Evolutionary conservation across 768 basidiomycete genomes (phyloP).

Genomic region (Boletus sp.): DNA sequence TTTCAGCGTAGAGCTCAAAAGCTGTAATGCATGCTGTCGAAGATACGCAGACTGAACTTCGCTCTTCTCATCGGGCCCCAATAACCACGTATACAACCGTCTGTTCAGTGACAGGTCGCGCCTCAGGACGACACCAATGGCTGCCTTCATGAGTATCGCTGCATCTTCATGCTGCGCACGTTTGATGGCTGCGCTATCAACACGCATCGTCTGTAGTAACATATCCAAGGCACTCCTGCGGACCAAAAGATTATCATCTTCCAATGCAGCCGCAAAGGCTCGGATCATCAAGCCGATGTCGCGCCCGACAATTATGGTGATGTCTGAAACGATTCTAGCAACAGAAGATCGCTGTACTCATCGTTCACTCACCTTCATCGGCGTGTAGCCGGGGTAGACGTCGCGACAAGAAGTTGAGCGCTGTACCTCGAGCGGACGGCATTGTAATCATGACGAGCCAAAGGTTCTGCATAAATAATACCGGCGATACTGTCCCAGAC

Average conservation of each 20-base stretch:
- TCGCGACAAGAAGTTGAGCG: constrained; percentile 83
- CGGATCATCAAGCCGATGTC: constrained; percentile 94
- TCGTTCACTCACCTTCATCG: constrained; percentile 57
- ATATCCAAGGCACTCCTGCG: constrained; percentile 84
- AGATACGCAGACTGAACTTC: constrained; percentile 76
- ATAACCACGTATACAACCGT: constrained; percentile 88
- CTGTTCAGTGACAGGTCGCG: constrained; percentile 92
- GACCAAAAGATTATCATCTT: constrained; percentile 91
- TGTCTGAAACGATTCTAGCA: constrained; percentile 40
- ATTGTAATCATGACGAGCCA: constrained; percentile 94
- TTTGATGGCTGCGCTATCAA: constrained; percentile 70
- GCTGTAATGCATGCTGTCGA: constrained; percentile 63
- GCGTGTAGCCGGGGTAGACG: constrained; percentile 69
- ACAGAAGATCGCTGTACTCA: background rate
- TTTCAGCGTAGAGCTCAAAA: constrained; percentile 69
- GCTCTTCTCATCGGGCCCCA: constrained; percentile 78
- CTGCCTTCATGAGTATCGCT: constrained; percentile 81
- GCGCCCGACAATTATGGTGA: constrained; percentile 70
- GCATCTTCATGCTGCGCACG: constrained; percentile 72
- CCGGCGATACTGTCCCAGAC: constrained; percentile 77
- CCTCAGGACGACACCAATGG: constrained; percentile 85
- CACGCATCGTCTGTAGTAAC: constrained; percentile 68
- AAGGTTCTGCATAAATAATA: constrained; percentile 94
- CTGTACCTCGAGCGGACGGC: constrained; percentile 78
- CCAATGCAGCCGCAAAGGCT: constrained; percentile 86